Conservation (phyloP, 2,329 filamentous ascomycete species). For the Fusarium ambrosium region DNA sequence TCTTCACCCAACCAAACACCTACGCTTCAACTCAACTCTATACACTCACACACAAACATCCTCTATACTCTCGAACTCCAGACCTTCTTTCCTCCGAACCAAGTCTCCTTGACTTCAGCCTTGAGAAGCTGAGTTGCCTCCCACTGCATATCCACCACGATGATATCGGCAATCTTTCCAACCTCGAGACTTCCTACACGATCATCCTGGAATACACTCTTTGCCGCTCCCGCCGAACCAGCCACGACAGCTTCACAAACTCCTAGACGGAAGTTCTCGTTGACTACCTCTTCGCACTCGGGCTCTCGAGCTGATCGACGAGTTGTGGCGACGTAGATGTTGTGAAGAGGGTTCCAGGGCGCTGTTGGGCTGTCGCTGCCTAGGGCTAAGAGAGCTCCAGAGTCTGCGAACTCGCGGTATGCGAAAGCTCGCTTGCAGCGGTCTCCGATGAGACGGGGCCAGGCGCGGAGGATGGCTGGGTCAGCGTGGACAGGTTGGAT, state of each 20-base stretch:
- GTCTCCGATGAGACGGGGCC: constrained; percentile 68
- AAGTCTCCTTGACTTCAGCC: constrained; percentile 64
- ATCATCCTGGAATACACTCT: constrained; percentile 64
- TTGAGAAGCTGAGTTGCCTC: constrained; percentile 60
- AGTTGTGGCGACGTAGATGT: constrained; percentile 69
- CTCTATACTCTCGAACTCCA: constrained; percentile 42
- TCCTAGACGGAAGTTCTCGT: constrained; percentile 64
- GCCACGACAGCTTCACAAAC: constrained; percentile 66
- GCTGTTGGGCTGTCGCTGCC: constrained; percentile 71
- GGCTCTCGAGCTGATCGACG: constrained; percentile 65
- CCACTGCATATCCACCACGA: constrained; percentile 62
- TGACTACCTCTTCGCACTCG: constrained; percentile 57
- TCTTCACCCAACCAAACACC: constrained; percentile 13
- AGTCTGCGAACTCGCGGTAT: constrained; percentile 70
- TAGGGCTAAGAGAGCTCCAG: constrained; percentile 66
- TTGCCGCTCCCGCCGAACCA: constrained; percentile 65
- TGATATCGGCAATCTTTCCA: constrained; percentile 69
- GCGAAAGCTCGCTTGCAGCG: constrained; percentile 71
- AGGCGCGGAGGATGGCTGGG: constrained; percentile 71
- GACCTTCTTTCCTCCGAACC: constrained; percentile 62
- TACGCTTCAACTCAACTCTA: constrained; percentile 1
- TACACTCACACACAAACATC: neutral
- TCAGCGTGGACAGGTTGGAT: constrained; percentile 70
- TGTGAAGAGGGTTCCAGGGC: constrained; percentile 64
- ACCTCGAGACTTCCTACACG: constrained; percentile 63